Evolutionary conservation across 768 basidiomycete species (phyloP), one percentile per base, ranked within the genome.

Genomic region (Boletellus ananas): DNA sequence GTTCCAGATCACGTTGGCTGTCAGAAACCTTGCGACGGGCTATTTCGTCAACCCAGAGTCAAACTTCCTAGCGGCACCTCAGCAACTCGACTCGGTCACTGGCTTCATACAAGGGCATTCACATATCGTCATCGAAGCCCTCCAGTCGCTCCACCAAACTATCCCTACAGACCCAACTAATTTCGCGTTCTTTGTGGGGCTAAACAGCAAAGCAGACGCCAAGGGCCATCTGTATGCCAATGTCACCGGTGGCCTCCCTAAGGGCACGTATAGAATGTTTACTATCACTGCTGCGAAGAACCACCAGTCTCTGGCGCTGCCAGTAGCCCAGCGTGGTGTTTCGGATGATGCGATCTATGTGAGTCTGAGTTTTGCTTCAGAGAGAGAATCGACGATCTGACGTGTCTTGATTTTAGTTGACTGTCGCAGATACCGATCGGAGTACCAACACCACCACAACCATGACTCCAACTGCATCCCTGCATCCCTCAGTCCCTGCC

Each of bases 51-150:
- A 83, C 58, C 69, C 80, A 9, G 47, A 71, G 25, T 61, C 60
- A 21, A 84, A 77, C 59, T 85, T 79, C 69, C 74, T 77, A 49
- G 63, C 74, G 27, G 79, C 79, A 7, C 85, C 85, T 39, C 78
- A 79, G 58, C 70, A 79, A 50, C 63, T 79, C 36, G 67, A 78
- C 60, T 43, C 58, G 11, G 56, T 51, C 1, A 57, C 68, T 10
- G 85, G 85, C 46, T 57, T 72, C 37, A 74, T 87, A 58, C 61
- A 77, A 49, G 87, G 85, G 11, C 82, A 85, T 68, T 71, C 73
- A 16, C 85, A 88, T 58, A 65, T 85, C 58, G 81, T 83, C 37
- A 70, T 87, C 47, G 77, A 86, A 65, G 49, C 64, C 45, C 68
- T 88, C 49, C 52, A 60, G 14, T 70, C 75, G 12, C 65, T 85